These are phyloP conservation scores for Myriosclerotinia curreyana DNA, from an alignment of 2,329 filamentous ascomycete species.

Conservation along the genomic window DNA sequence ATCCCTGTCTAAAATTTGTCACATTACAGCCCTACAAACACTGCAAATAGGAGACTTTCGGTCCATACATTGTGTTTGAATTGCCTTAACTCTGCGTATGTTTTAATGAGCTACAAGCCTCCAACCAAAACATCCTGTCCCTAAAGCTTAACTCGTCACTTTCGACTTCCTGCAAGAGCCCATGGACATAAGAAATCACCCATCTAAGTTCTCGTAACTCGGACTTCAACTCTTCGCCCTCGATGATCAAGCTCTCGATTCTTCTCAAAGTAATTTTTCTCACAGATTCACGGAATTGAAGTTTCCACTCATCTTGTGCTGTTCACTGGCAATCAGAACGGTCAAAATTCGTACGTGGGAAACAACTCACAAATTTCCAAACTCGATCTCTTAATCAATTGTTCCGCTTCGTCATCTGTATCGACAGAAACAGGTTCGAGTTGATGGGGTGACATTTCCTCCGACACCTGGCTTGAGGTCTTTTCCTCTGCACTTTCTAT, in stretches of 20 bases:
- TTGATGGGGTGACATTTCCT: not conserved
- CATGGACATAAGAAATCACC: not conserved
- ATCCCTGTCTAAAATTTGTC: not conserved
- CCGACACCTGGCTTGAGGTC: not conserved
- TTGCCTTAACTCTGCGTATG: not conserved
- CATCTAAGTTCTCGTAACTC: not conserved
- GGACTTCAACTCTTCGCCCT: not conserved
- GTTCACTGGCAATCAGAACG: not conserved
- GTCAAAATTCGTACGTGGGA: not conserved
- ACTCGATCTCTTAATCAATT: not conserved
- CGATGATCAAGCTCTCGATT: not conserved
- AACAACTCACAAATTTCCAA: not conserved
- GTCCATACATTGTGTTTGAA: not conserved
- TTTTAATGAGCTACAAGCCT: not conserved
- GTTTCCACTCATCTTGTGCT: not conserved
- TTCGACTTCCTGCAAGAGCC: not conserved
- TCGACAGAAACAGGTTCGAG: not conserved
- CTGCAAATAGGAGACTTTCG: not conserved
- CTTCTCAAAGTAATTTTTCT: not conserved
- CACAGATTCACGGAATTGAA: not conserved
- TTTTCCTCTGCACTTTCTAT: not conserved
- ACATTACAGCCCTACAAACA: too few species aligned
- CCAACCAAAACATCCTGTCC: accelerated
- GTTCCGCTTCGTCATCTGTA: not conserved
- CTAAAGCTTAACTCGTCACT: too few species aligned